Evolutionary conservation across 225 moss, liverwort and hornwort genomes (phyloP).

Genomic region (Pleurozium schreberi): DNA sequence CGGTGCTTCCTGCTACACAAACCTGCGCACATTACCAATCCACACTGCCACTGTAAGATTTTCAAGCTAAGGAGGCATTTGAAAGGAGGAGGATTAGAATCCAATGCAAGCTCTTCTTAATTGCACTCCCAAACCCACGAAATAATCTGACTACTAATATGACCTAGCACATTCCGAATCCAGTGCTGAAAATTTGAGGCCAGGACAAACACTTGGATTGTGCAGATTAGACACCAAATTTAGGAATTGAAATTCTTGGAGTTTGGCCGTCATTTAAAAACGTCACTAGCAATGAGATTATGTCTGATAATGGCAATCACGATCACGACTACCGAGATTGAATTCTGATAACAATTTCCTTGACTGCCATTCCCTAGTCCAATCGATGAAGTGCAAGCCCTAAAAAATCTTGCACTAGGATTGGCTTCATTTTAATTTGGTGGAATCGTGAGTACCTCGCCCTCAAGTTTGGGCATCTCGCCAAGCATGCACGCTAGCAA

Average conservation of each 20-base stretch:
- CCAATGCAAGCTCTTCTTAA: neutral
- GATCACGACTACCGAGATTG: neutral
- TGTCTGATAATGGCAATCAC: neutral
- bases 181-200: neutral
- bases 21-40: constrained; percentile 29
- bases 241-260: neutral
- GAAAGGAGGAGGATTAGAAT: neutral
- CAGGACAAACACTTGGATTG: neutral
- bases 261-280: neutral
- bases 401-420: neutral
- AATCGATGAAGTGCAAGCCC: neutral
- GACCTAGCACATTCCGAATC: neutral
- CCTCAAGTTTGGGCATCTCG: constrained; percentile 62
- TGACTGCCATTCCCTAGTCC: neutral
- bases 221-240: neutral
- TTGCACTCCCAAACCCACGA: no score
- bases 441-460: constrained; percentile 28
- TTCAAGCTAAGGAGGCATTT: neutral
- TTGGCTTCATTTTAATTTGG: neutral
- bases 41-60: neutral
- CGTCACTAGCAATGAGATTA: neutral
- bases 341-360: neutral
- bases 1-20: constrained; percentile 49
- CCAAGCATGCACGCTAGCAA: constrained; percentile 71
- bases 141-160: neutral